phyloP scores from a whole-genome alignment of 2,329 filamentous ascomycete genomes.

The Graphiopsis chlorocephala region DNA sequence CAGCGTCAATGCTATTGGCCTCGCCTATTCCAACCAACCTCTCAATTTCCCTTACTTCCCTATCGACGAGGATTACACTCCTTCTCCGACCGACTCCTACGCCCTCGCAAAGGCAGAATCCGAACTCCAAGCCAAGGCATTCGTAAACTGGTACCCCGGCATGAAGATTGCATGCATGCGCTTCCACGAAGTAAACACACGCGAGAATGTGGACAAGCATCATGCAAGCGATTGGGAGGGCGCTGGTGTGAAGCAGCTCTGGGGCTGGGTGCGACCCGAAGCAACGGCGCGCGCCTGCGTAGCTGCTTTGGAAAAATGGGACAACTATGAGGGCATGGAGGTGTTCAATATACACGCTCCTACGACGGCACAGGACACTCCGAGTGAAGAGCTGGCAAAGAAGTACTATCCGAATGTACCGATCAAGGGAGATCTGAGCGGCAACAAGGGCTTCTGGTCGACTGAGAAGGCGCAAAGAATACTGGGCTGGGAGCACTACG shows the following conservation, averaged over 20 bases:
- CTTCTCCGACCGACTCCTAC: slow-evolving; percentile 37
- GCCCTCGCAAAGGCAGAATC: slow-evolving; percentile 39
- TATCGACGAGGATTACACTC: slow-evolving; percentile 37
- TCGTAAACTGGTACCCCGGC: slow-evolving; percentile 39
- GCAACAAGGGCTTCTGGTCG: slow-evolving; percentile 28
- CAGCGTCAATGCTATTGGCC: slow-evolving; percentile 40
- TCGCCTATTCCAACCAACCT: slow-evolving; percentile 38
- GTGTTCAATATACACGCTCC: slow-evolving; percentile 39
- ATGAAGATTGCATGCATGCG: slow-evolving; percentile 40
- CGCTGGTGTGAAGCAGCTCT: slow-evolving; percentile 37
- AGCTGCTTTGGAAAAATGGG: slow-evolving; percentile 32
- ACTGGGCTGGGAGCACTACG: slow-evolving; percentile 28
- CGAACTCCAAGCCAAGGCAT: slow-evolving; percentile 35
- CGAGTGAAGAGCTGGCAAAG: slow-evolving; percentile 26
- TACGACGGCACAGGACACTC: slow-evolving; percentile 27
- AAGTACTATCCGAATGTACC: slow-evolving; percentile 29
- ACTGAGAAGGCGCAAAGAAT: slow-evolving; percentile 27
- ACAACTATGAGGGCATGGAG: slow-evolving; percentile 35
- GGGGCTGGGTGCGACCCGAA: slow-evolving; percentile 38
- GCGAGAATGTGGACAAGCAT: slow-evolving; percentile 32
- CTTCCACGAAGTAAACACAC: slow-evolving; percentile 38
- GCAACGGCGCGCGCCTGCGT: slow-evolving; percentile 39
- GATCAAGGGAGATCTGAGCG: slow-evolving; percentile 24
- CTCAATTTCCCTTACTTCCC: slow-evolving; percentile 39
- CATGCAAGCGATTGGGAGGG: slow-evolving; percentile 36